Evolutionary conservation across 225 moss, liverwort and hornwort species (phyloP).

Genomic region (Ulota crispa): DNA sequence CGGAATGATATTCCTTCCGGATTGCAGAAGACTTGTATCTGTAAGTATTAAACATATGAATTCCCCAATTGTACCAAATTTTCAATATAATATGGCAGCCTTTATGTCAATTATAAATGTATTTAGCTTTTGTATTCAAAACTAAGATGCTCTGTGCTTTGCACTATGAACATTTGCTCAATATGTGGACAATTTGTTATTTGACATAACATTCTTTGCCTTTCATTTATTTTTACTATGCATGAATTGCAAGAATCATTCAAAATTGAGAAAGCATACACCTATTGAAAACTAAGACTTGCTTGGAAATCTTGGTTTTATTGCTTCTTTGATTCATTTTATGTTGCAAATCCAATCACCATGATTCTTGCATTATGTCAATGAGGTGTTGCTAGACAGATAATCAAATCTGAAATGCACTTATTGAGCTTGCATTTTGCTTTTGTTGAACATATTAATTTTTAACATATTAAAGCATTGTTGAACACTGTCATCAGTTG

Average conservation of each 20-base stretch:
- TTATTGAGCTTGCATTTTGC: neutral
- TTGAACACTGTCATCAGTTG: slow-evolving; percentile 2
- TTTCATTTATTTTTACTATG: neutral
- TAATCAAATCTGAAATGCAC: neutral
- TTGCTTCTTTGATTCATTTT: neutral
- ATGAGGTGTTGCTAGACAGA: neutral
- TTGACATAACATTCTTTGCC: neutral
- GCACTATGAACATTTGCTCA: neutral
- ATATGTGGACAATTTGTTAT: neutral
- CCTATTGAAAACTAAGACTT: neutral
- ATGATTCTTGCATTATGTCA: neutral
- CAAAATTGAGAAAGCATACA: neutral
- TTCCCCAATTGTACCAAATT: neutral
- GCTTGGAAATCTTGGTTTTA: neutral
- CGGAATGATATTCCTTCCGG: slow-evolving; percentile 72
- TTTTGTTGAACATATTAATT: neutral
- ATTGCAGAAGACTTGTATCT: slow-evolving; percentile 72
- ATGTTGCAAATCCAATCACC: neutral
- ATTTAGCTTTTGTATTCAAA: neutral
- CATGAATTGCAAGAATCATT: neutral
- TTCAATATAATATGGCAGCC: neutral
- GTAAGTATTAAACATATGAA: slow-evolving; percentile 35
- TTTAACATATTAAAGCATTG: neutral
- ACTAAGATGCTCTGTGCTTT: neutral
- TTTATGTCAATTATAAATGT: neutral